Conservation (phyloP, 129 eudicot species). For the Erigeron canadensis region DNA sequence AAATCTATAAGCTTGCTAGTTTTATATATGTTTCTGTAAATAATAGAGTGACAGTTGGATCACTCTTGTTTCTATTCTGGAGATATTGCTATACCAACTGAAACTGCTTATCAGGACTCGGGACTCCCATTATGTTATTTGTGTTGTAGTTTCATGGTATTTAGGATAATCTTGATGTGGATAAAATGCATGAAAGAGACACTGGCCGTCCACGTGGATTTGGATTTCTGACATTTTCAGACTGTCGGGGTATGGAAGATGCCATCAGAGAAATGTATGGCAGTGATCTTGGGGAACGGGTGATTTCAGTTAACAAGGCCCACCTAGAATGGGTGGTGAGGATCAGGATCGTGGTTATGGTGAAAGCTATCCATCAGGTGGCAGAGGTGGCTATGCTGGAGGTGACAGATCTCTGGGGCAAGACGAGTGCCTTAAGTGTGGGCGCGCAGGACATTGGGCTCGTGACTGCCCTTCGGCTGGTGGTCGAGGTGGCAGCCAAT, state of each 20-base stretch:
- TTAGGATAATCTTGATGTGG: slow-evolving; percentile 36
- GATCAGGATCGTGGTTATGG: slow-evolving; percentile 65
- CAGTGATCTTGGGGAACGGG: slow-evolving; percentile 72
- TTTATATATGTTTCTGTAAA: too few relatives aligned
- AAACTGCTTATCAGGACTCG: not conserved
- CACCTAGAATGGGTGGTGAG: slow-evolving; percentile 78
- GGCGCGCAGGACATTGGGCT: slow-evolving; percentile 96
- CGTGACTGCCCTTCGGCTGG: slow-evolving; percentile 87
- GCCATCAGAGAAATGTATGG: slow-evolving; percentile 92
- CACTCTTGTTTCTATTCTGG: too few relatives aligned
- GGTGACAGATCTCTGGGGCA: slow-evolving; percentile 69
- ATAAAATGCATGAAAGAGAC: slow-evolving; percentile 91
- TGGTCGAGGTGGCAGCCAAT: slow-evolving; percentile 40
- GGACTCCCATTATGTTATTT: not conserved
- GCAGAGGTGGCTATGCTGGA: slow-evolving; percentile 71
- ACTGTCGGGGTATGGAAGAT: slow-evolving; percentile 87
- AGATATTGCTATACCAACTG: not conserved
- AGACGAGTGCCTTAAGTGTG: slow-evolving; percentile 95
- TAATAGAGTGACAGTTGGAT: too few relatives aligned
- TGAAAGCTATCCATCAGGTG: slow-evolving; percentile 62
- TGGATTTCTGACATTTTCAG: slow-evolving; percentile 94
- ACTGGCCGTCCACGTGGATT: slow-evolving; percentile 98
- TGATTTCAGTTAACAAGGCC: slow-evolving; percentile 89
- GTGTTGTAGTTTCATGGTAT: not conserved
- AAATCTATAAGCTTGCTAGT: too few relatives aligned